Percentiles rank a stretch among this genome's conserved stretches.
Conservation (phyloP, 2,329 filamentous ascomycete genomes). For the Leptographium radiaticola region DNA sequence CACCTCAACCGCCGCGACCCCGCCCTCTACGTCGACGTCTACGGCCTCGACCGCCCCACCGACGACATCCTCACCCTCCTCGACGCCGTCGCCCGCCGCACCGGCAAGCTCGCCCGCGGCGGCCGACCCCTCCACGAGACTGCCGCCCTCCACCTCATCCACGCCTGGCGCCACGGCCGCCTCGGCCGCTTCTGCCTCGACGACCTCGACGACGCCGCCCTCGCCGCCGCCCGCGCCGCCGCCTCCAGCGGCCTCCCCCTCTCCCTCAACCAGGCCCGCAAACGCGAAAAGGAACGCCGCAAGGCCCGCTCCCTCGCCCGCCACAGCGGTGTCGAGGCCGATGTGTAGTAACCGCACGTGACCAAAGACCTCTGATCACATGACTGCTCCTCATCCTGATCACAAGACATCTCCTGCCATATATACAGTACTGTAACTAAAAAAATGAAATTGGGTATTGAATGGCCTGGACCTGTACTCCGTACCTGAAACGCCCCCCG, state of each 20-base stretch:
- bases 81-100: conserved; percentile 54
- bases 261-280: conserved; percentile 58
- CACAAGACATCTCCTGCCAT: too few species aligned
- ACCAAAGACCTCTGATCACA: too few species aligned
- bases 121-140: conserved; percentile 57
- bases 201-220: conserved; percentile 48
- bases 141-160: conserved; percentile 67
- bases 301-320: conserved; percentile 24
- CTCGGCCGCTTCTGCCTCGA: conserved; percentile 73
- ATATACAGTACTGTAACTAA: background rate
- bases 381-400: too few species aligned
- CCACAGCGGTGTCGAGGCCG: background rate
- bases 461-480: too few species aligned
- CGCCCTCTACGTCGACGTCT: conserved; percentile 36
- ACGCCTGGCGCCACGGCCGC: conserved; percentile 66
- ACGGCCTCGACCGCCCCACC: conserved; percentile 52
- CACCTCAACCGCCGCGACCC: conserved; percentile 61
- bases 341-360: too few species aligned
- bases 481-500: too few species aligned
- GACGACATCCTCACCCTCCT: conserved; percentile 73
- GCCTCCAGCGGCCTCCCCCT: conserved; percentile 30
- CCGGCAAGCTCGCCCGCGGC: conserved; percentile 63
- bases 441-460: background rate
- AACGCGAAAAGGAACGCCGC: conserved; percentile 47
- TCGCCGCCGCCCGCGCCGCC: conserved; percentile 35